Base-by-base conservation (phyloP, 306 rosid species). In the Medicago truncatula region DNA sequence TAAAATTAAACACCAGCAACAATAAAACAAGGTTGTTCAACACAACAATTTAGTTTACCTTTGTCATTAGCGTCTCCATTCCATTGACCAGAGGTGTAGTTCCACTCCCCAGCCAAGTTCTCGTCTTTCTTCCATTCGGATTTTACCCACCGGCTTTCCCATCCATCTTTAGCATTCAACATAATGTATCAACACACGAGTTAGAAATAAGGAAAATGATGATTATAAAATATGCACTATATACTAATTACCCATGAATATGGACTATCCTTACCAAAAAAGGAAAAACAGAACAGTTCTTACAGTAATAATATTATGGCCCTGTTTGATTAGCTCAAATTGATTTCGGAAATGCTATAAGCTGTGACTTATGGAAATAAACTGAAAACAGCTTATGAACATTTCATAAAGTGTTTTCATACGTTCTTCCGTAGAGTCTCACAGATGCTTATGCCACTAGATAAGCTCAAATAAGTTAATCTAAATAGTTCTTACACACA, bases 91-190 rank as follows among this genome's bases (percentile, higher is more conserved):
- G 99, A 75, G 53, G 98, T 96, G 90, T 75, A 87, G 82, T 96
- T 96, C 99, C 99, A 96, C 76, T 90, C 97, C 56, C 99, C 99
- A 41, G 98, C 98, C 73, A 84, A 13, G 66, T 78, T 83, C 82
- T 96, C 98, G 41, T 90, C 99, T 59, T 73, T 89, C 89, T 92
- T 96, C 99, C 99, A 96, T 0, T 92, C 99, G 47, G 99, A 96
- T 85, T 85, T 88, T 67, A 96, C 96, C 99, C 99, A 96, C 25
- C 86, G 87, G 13, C 23, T 90, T 71, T 92, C 97, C 99, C 99
- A 96, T 77, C 97, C 99, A 57, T 89, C 99, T 96, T 31, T 54
- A 80, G 23, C 68, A 83, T 60, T 77, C 63, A 68, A 17, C 64
- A 59, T 56, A 81, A 52, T 38, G 46, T 52, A 71, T n/a, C 50